Evolutionary conservation across 2,329 filamentous ascomycete species (phyloP), one percentile per base, ranked within the genome.

Genomic region (Diaporthe destruens): DNA sequence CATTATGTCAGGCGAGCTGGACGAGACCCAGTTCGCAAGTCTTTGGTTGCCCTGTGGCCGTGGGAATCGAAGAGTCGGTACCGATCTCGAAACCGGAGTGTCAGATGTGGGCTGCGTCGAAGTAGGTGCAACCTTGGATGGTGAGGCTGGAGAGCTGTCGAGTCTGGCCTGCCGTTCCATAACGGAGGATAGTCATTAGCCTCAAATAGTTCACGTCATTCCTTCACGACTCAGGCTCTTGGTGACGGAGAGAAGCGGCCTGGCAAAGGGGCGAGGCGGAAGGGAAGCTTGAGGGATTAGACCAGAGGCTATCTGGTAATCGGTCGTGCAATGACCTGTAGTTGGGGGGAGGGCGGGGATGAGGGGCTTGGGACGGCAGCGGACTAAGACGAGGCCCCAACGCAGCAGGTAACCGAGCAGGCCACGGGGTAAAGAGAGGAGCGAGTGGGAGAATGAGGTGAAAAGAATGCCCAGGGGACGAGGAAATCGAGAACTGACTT

Each of bases 21-120:
- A 86, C 8, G 87, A 89, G 63, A 91, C 83, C 88, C 88, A 90
- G 83, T 87, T 87, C 77, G 88, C 88, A 53, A 91, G 86, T 65
- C 85, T 83, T 71, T 84, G 84, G 75, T 86, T 90, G 69, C 87
- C 89, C 77, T 86, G 84, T 0, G 89, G 88, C 55, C 82, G 84
- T 71, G 89, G 89, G 71, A 90, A 90, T 72, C 87, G 86, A 57
- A 91, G 84, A 36, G 83, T 84, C 6, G 87, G 87, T 68, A 86
- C 83, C 49, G 74, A 72, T 44, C 47, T 70, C 54, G 74, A 73
- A 59, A 32, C 68, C 67, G 69, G 54, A 44, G 51, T 32, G n/a
- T 57, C 70, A 70, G 44, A 69, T 80, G 73, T 76, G 76, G 70
- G 77, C 76, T 25, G 79, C 76, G 36, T 78, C 76, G 61, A 70